Base-by-base conservation (phyloP, 2,329 filamentous ascomycete species). In the Trichophyton mentagrophytes region DNA sequence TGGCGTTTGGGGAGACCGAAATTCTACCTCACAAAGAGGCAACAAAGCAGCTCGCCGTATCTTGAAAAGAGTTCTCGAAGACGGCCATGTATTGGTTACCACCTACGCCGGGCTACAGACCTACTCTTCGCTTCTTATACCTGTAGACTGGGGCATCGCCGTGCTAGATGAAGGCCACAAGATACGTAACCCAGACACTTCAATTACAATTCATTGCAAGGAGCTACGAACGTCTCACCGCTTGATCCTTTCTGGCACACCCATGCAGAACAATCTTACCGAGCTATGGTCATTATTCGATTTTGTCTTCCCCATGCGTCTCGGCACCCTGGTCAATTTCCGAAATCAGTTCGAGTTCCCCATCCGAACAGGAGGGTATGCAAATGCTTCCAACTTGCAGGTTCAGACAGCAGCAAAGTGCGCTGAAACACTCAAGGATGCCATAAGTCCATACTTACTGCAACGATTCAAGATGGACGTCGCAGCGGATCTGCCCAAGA, bases 211-310 rank as follows among this genome's bases (percentile, higher is more conserved):
- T 59, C 89, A 90, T 65, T 96, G 90, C 79, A 99, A 99, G 71
- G 89, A 96, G 72, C 77, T 99, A 9, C 86, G 88, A 38, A 99
- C 93, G 0, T 83, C 88, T 0, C 93, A 97, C 67, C 84, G 95
- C 22, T 81, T 97, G 64, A 97, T 99, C 62, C 78, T 99, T 1
- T 97, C 95, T 0, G 93, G 93, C 3, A 99, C 93, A 0, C 95
- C 95, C 0, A 95, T 99, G 79, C 95, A 99, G 72, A 99, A 99
- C 72, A 97, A 96, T 64, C 76, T 99, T 27, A 86, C 88, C 0
- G 95, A 99, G 71, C 78, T 99, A 0, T 99, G 93, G 92, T 97
- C 92, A 0, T 77, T 99, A 0, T 97, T 99, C 69, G 95, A 99
- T 71, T 99, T 99, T 69, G 87, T 97, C 61, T 97, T 90, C 64